phyloP scores from a whole-genome alignment of 1,284 basidiomycete species.

The Heterobasidion irregulare region DNA sequence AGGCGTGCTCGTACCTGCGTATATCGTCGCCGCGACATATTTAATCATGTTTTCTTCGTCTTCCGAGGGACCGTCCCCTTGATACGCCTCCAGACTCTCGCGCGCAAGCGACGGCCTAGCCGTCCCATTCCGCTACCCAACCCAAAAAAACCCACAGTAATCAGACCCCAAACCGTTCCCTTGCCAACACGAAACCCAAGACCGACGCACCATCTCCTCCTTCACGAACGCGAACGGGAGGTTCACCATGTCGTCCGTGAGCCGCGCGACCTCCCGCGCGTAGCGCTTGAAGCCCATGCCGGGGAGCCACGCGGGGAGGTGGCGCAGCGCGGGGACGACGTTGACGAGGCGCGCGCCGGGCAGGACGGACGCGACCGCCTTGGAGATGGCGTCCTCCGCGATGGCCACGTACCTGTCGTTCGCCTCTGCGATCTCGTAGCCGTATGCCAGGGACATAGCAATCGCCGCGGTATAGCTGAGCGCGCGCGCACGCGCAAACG shows the following conservation, averaged over 20 bases:
- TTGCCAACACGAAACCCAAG: background rate
- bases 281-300: background rate
- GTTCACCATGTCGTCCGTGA: background rate
- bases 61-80: background rate
- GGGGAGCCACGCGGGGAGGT: background rate
- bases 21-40: background rate
- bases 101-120: background rate
- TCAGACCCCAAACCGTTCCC: too few species aligned
- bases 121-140: background rate
- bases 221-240: background rate
- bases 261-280: background rate
- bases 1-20: background rate
- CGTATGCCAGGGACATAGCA: conserved; percentile 1
- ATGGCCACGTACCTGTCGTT: conserved; percentile 2
- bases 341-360: conserved; percentile 6
- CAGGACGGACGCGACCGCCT: background rate
- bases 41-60: background rate
- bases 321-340: conserved; percentile 1
- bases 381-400: background rate
- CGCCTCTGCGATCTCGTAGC: background rate
- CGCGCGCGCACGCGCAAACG: too few species aligned
- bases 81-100: background rate
- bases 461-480: background rate
- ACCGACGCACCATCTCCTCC: background rate
- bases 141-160: background rate